Conservation (phyloP, 2,329 filamentous ascomycete species). For the Boeremia exigua region DNA sequence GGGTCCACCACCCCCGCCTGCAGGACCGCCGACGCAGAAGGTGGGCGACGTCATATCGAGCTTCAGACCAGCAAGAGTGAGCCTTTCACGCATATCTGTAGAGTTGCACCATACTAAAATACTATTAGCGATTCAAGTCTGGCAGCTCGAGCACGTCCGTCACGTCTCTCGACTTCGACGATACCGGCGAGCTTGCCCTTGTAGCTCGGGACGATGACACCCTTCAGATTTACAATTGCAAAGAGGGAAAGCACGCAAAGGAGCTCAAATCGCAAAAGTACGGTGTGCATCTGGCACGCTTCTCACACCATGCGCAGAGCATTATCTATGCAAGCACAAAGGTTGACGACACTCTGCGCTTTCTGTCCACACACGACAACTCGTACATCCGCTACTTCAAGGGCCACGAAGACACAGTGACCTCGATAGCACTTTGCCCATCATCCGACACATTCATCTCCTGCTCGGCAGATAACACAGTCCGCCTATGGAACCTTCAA, state of each 20-base stretch:
- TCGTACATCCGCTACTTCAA: conserved; percentile 96
- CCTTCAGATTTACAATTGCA: conserved; percentile 93
- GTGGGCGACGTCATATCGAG: conserved; percentile 78
- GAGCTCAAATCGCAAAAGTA: conserved; percentile 95
- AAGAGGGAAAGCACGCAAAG: conserved; percentile 88
- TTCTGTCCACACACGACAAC: conserved; percentile 92
- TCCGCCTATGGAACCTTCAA: conserved; percentile 86
- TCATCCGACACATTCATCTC: conserved; percentile 91
- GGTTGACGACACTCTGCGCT: conserved; percentile 87
- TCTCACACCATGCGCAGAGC: conserved; percentile 88
- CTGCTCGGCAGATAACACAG: conserved; percentile 87
- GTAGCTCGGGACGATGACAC: conserved; percentile 93
- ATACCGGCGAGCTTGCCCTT: conserved; percentile 90
- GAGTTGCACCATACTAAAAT: conserved; percentile 17
- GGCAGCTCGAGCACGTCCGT: conserved; percentile 65
- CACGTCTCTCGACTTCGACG: conserved; percentile 94
- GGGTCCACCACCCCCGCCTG: conserved; percentile 40
- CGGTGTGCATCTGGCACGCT: conserved; percentile 89
- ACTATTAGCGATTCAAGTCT: conserved; percentile 53
- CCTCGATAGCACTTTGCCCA: conserved; percentile 81
- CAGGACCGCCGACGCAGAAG: conserved; percentile 56
- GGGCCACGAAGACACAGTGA: conserved; percentile 85
- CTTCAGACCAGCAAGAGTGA: conserved; percentile 81
- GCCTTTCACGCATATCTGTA: conserved; percentile 14
- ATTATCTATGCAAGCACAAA: conserved; percentile 97